These are phyloP conservation scores for Dacryopinax primogenitus DNA, from an alignment of 768 basidiomycete species.

Conservation along the genomic window DNA sequence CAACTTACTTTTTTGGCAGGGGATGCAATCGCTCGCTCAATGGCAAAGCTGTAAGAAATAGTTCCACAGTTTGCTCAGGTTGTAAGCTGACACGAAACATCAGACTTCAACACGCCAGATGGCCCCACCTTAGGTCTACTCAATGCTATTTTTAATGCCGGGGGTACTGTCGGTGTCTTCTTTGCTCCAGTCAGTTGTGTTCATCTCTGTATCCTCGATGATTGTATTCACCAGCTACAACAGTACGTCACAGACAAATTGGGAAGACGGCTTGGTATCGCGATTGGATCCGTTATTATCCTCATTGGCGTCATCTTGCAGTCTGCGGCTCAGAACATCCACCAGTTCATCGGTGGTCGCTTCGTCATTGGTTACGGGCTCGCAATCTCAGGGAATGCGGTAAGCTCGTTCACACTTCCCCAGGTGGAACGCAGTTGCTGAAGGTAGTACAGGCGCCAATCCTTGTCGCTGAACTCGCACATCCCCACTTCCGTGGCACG, in stretches of 20 bases:
- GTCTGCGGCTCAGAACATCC: conserved; percentile 52
- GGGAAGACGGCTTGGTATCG: conserved; percentile 54
- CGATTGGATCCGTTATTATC: conserved; percentile 62
- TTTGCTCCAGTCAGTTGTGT: conserved; percentile 19
- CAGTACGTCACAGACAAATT: conserved; percentile 50
- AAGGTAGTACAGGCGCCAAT: conserved; percentile 48
- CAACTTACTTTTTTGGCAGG: background rate
- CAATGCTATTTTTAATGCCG: conserved; percentile 40
- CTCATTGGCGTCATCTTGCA: conserved; percentile 53
- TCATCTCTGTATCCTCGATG: background rate
- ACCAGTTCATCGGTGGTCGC: conserved; percentile 73
- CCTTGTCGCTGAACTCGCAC: conserved; percentile 71
- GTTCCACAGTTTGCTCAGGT: conserved; percentile 37
- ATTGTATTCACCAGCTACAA: background rate
- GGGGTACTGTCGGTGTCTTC: conserved; percentile 4
- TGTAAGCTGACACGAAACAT: background rate
- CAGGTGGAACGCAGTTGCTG: background rate
- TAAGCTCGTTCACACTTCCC: background rate
- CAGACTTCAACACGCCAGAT: conserved; percentile 6
- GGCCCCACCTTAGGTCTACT: conserved; percentile 44
- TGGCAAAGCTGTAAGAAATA: conserved; percentile 49
- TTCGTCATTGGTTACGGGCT: conserved; percentile 25
- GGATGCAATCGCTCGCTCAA: conserved; percentile 1
- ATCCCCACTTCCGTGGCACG: conserved; percentile 67
- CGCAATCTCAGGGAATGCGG: conserved; percentile 6